These are phyloP conservation scores for Pseudocercospora eumusae DNA, from an alignment of 2,329 filamentous ascomycete genomes.

Conservation along the genomic window DNA sequence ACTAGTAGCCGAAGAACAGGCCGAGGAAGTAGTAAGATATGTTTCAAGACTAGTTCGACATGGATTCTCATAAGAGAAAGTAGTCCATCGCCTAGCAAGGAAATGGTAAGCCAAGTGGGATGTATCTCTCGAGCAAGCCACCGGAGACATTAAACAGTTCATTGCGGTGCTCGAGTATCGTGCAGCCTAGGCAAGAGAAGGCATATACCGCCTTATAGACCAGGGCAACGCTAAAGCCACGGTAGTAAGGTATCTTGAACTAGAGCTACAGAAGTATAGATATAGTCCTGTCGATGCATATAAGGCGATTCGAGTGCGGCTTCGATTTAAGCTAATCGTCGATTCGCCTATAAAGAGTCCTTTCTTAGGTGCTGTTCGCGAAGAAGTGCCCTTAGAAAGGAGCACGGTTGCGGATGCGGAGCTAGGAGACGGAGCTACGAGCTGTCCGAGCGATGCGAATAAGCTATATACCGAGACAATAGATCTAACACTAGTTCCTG, in stretches of 20 bases:
- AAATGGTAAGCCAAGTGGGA: background rate
- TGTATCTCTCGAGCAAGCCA: background rate
- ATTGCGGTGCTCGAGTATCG: background rate
- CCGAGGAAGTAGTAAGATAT: background rate
- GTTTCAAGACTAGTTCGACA: background rate
- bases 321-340: slow-evolving; percentile 1
- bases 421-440: background rate
- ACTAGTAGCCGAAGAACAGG: slow-evolving; percentile 1
- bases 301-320: background rate
- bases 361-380: background rate
- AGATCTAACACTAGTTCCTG: background rate
- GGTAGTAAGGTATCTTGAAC: slow-evolving; percentile 6
- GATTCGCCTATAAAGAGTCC: background rate
- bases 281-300: slow-evolving; percentile 14
- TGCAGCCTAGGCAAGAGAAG: slow-evolving; percentile 2
- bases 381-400: background rate
- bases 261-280: background rate
- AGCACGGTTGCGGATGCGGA: background rate
- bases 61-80: background rate
- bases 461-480: background rate
- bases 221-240: slow-evolving; percentile 7
- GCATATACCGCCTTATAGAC: background rate
- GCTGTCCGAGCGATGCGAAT: background rate
- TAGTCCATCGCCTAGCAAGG: background rate
- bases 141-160: slow-evolving; percentile 4